Percentiles rank a stretch among this genome's conserved stretches.
These are phyloP conservation scores for Pneumocystis carinii DNA, from an alignment of 1,139 yeast genomes.

Conservation along the genomic window DNA sequence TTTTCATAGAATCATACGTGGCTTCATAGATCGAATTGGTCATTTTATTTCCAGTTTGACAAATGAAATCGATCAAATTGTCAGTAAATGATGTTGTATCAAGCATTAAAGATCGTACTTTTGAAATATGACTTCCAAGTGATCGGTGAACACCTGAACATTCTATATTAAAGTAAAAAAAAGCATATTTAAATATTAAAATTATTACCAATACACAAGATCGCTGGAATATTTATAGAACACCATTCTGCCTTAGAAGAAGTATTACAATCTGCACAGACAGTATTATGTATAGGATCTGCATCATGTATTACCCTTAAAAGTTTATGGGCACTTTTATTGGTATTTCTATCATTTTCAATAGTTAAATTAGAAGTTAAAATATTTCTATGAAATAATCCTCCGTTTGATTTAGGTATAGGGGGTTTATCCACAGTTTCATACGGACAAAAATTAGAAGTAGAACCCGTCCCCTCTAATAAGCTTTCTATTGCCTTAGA, in stretches of 20 bases:
- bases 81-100: slow-evolving; percentile 52
- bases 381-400: neutral
- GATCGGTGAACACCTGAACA: slow-evolving; percentile 70
- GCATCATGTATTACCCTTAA: slow-evolving; percentile 33
- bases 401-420: neutral
- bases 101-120: slow-evolving; percentile 64
- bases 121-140: slow-evolving; percentile 57
- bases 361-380: neutral
- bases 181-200: neutral
- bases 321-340: slow-evolving; percentile 1
- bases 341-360: neutral
- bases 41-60: slow-evolving; percentile 48
- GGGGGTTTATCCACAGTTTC: neutral
- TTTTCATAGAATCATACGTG: slow-evolving; percentile 30
- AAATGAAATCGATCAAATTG: slow-evolving; percentile 44
- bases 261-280: slow-evolving; percentile 68
- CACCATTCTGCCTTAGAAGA: slow-evolving; percentile 69
- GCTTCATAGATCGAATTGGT: slow-evolving; percentile 47
- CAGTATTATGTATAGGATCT: slow-evolving; percentile 39
- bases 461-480: slow-evolving; percentile 18
- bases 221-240: slow-evolving; percentile 56
- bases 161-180: slow-evolving; percentile 21
- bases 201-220: slow-evolving; percentile 42
- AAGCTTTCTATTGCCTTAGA: slow-evolving; percentile 26
- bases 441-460: neutral